A percentile compares a stretch with the other conserved stretches of the same genome.
Evolutionary conservation across 108 stramenopile genomes (phyloP).

Genomic region (Conticribra weissflogii): DNA sequence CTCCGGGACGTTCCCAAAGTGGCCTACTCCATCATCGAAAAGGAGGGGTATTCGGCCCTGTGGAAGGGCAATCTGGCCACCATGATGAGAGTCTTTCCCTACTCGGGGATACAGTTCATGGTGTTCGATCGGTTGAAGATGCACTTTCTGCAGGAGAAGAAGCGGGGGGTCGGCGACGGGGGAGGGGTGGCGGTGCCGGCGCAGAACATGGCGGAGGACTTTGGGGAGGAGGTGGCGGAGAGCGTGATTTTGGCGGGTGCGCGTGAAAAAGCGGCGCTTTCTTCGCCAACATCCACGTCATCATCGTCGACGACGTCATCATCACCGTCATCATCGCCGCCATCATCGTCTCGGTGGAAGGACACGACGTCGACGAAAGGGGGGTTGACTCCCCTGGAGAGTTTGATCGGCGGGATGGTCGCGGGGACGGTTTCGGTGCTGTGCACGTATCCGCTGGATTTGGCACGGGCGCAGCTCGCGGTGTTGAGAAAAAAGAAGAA

Average conservation of each 20-base stretch:
- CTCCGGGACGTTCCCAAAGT: constrained; percentile 69
- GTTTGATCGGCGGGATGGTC: constrained; percentile 78
- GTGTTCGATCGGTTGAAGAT: constrained; percentile 91
- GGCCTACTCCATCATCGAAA: constrained; percentile 61
- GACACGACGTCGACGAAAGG: constrained; percentile 15
- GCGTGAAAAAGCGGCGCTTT: too few species aligned
- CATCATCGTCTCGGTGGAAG: background rate
- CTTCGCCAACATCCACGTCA: too few species aligned
- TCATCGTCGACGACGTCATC: too few species aligned
- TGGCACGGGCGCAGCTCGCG: constrained; percentile 94
- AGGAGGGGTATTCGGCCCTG: constrained; percentile 85
- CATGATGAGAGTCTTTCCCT: constrained; percentile 96
- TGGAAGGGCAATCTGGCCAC: constrained; percentile 98
- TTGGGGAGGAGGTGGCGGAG: background rate
- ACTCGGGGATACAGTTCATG: constrained; percentile 97
- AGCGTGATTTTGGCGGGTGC: too few species aligned
- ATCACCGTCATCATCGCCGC: too few species aligned
- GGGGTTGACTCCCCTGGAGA: constrained; percentile 86
- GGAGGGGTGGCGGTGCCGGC: constrained; percentile 30
- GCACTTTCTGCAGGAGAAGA: constrained; percentile 49
- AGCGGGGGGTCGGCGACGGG: background rate
- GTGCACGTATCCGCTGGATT: constrained; percentile 94
- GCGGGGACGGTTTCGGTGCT: constrained; percentile 90
- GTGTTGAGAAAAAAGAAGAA: constrained; percentile 69
- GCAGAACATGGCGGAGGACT: background rate